A percentile compares a stretch with the other conserved stretches of the same genome.
Evolutionary conservation across 2,329 filamentous ascomycete species (phyloP).

Genomic region (Davidsoniella eucalypti): DNA sequence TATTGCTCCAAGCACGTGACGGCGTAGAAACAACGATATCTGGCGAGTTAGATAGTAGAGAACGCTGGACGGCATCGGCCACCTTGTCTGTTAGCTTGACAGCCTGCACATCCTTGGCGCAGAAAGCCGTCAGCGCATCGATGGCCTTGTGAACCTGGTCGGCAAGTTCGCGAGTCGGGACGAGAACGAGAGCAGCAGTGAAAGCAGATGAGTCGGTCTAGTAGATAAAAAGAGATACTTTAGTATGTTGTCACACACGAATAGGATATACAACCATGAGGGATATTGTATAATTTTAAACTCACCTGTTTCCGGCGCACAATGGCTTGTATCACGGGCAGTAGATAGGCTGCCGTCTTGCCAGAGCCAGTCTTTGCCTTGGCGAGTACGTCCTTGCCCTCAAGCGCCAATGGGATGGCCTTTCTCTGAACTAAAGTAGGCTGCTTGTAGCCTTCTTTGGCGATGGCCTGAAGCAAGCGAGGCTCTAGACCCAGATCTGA

Average conservation of each 20-base stretch:
- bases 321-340: conserved; percentile 75
- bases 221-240: conserved; percentile 10
- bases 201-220: conserved; percentile 31
- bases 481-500: conserved; percentile 65
- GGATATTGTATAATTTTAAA: background rate
- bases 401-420: conserved; percentile 73
- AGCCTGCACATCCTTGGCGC: conserved; percentile 64
- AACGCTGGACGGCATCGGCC: conserved; percentile 73
- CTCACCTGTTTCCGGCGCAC: conserved; percentile 57
- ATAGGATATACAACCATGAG: background rate
- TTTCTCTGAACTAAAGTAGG: conserved; percentile 81
- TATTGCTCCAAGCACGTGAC: conserved; percentile 61
- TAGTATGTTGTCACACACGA: background rate
- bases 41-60: conserved; percentile 68
- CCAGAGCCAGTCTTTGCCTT: conserved; percentile 91
- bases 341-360: conserved; percentile 89
- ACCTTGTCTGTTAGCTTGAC: conserved; percentile 85
- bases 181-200: conserved; percentile 70
- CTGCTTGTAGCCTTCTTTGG: conserved; percentile 64
- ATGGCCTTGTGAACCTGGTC: conserved; percentile 75
- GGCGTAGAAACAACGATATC: conserved; percentile 88
- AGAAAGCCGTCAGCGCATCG: conserved; percentile 63
- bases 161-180: conserved; percentile 86
- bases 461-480: conserved; percentile 70
- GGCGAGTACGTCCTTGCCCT: conserved; percentile 78